These are phyloP conservation scores for Phialophora chinensis DNA, from an alignment of 2,329 filamentous ascomycete genomes.

Conservation along the genomic window DNA sequence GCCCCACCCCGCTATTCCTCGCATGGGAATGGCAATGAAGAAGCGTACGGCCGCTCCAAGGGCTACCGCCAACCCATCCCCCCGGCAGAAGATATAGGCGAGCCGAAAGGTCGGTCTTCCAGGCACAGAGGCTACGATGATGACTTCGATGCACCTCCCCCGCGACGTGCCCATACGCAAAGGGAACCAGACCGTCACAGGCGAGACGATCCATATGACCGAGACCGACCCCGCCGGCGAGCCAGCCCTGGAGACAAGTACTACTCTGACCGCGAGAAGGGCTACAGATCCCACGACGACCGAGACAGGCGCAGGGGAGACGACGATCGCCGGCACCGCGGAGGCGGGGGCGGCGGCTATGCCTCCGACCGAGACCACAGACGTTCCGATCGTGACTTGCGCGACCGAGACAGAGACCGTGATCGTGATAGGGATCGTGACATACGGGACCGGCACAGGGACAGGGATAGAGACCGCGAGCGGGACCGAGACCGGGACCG, in stretches of 20 bases:
- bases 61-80: slow-evolving; percentile 32
- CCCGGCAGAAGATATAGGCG: slow-evolving; percentile 5
- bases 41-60: slow-evolving; percentile 30
- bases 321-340: slow-evolving; percentile 31
- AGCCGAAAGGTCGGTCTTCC: slow-evolving; percentile 8
- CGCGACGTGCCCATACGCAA: slow-evolving; percentile 27
- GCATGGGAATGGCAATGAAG: slow-evolving; percentile 16
- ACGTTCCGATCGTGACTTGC: slow-evolving; percentile 26
- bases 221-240: slow-evolving; percentile 28
- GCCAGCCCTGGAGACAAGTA: slow-evolving; percentile 34
- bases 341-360: slow-evolving; percentile 33
- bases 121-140: slow-evolving; percentile 30
- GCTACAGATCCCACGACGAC: slow-evolving; percentile 32
- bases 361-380: slow-evolving; percentile 29
- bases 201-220: slow-evolving; percentile 31
- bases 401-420: slow-evolving; percentile 24
- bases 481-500: slow-evolving; percentile 26
- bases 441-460: slow-evolving; percentile 29
- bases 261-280: slow-evolving; percentile 28
- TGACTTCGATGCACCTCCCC: slow-evolving; percentile 27
- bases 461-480: slow-evolving; percentile 8
- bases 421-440: slow-evolving; percentile 26
- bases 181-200: slow-evolving; percentile 31
- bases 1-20: slow-evolving; percentile 10
- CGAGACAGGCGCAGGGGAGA: slow-evolving; percentile 29